Evolutionary conservation across 140 eudicot genomes (phyloP), one percentile per base, ranked within the genome.

Genomic region (Flaveria floridana): DNA sequence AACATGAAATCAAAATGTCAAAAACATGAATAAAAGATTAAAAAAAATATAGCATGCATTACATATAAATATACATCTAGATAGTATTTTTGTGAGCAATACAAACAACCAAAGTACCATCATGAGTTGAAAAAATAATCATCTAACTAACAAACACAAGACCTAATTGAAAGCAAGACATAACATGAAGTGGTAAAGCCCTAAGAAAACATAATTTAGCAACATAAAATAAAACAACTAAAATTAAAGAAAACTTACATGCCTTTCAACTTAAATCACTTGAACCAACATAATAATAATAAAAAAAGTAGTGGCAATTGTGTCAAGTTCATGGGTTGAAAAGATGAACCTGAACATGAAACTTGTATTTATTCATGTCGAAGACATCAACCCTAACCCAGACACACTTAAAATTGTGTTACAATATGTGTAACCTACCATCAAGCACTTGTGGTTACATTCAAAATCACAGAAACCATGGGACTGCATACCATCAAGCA

Each of bases 1-100:
- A 14, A 75, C 20, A 14, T 65, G 67, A 52, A 66, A 56, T 14
- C 7, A 1, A 19, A 65, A 66, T 37, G 80, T 65, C 73, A 76
- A 19, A 37, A 63, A 63, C 56, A 66, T 0, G 42, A 51, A 51
- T 65, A 46, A 19, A 10, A 25, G 30, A 21, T 7, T 1, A 2
- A 52, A 28, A 58, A 75, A 28, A 46, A 44, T 7, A 44, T 44
- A 44, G 50, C 50, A 44, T 44, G 14, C 50, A 44, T 44, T 44
- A 1, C 2, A 44, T 44, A 0, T 10, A 44, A 2, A 44, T 44
- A 14, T 44, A 44, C 50, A 44, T 44, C 8, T 34, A 34, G 1
- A 34, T 34, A 34, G 8, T 34, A 34, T 34, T 34, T 34, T 34
- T 34, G 41, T 34, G 41, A 34, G 41, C 41, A 34, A 34, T 34